phyloP scores from a whole-genome alignment of 345 rosid genomes.

The Populus simonii region DNA sequence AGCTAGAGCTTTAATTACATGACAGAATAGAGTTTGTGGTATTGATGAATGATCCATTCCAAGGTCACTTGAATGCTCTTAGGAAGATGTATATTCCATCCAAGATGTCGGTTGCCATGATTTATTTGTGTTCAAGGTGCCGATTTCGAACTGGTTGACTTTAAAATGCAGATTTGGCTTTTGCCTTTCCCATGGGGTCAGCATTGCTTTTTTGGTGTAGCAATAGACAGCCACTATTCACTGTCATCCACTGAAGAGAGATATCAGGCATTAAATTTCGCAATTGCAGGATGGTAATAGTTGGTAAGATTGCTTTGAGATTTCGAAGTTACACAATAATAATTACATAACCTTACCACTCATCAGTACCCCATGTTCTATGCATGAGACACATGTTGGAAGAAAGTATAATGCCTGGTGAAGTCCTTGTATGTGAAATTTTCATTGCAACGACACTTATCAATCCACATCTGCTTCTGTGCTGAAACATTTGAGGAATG shows the following conservation, averaged over 20 bases:
- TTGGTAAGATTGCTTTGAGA: slow-evolving; percentile 95
- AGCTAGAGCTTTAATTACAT: slow-evolving; percentile 31
- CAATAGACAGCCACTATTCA: slow-evolving; percentile 74
- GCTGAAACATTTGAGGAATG: slow-evolving; percentile 29
- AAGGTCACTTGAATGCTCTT: slow-evolving; percentile 41
- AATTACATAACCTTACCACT: slow-evolving; percentile 46
- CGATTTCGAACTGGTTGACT: slow-evolving; percentile 95
- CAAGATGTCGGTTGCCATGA: slow-evolving; percentile 77
- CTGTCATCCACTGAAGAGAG: slow-evolving; percentile 79
- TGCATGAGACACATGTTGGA: slow-evolving; percentile 37
- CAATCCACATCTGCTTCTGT: slow-evolving; percentile 22
- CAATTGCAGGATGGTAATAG: slow-evolving; percentile 76
- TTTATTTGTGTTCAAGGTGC: slow-evolving; percentile 78
- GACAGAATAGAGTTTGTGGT: slow-evolving; percentile 24
- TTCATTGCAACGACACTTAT: slow-evolving; percentile 13
- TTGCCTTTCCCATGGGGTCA: slow-evolving; percentile 76
- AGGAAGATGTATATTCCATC: slow-evolving; percentile 59
- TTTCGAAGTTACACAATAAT: slow-evolving; percentile 48
- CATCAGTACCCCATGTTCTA: slow-evolving; percentile 34
- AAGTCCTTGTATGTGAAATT: slow-evolving; percentile 30
- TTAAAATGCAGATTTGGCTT: slow-evolving; percentile 96
- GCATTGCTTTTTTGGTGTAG: slow-evolving; percentile 98
- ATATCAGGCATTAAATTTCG: slow-evolving; percentile 75
- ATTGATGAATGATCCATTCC: slow-evolving; percentile 37
- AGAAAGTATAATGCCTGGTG: slow-evolving; percentile 30